Evolutionary conservation across 345 rosid genomes (phyloP), one percentile per base, ranked within the genome.

Genomic region (Limnanthes douglasii): DNA sequence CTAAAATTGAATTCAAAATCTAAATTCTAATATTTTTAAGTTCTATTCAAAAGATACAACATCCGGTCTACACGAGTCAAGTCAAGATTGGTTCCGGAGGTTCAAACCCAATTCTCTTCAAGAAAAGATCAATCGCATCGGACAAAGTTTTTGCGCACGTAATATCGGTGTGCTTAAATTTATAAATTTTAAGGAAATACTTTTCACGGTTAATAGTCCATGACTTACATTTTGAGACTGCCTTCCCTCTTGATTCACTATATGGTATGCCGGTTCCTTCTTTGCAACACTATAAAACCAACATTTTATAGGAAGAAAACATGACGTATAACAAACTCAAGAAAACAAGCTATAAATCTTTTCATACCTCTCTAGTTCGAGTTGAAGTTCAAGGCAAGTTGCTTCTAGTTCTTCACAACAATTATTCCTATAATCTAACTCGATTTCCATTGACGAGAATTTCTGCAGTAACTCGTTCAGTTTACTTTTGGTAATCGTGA

Each of bases 371-470:
- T 80, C 96, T 27, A 80, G 42, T 54, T 84, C 82, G 46, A 90
- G 93, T 59, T 90, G 94, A 58, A 90, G 94, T 60, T 90, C 93
- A 1, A 80, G 77, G 34, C 95, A 84, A 3, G 78, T 80, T 7
- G 75, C 77, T 68, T 90, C 94, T 21, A 84, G 59, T 31, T 90
- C 98, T 40, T 80, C 88, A 29, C 95, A 90, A 37, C 85, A 73
- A 37, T 56, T 68, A 22, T 47, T 70, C 64, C 73, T 75, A 48
- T 80, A 80, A 59, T 90, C 94, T 45, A 84, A 57, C 19, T 84
- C 98, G 35, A 75, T 72, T 65, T 90, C 95, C 55, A 84, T 59
- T 12, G 82, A 80, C 8, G 82, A 62, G 16, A 69, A 64, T 61
- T 70, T 80, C 65, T 80, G 84, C 50, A 74, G 37, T 31, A 60